Evolutionary conservation across 352 stramenopile genomes (phyloP).

Genomic region (Paralagenidium karlingii): DNA sequence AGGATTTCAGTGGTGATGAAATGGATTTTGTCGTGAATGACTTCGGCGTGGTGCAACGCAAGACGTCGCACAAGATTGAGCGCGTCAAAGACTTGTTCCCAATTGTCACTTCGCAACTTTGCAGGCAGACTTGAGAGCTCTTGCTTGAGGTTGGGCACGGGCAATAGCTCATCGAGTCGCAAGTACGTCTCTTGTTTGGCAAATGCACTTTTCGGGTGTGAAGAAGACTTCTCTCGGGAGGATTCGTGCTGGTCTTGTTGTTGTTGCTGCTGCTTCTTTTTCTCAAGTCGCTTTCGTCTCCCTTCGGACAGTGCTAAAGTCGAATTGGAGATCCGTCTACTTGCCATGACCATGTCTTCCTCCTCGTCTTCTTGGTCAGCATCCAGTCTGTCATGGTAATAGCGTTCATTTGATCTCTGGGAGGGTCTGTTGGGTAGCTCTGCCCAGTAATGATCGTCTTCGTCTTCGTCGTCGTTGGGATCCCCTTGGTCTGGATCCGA

Average conservation of each 20-base stretch:
- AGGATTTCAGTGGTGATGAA: constrained; percentile 29
- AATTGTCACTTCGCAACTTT: constrained; percentile 28
- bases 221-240: background rate
- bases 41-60: constrained; percentile 24
- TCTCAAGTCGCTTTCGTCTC: background rate
- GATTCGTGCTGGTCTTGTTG: constrained; percentile 4
- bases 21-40: constrained; percentile 36
- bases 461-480: too few species aligned
- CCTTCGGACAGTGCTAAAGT: background rate
- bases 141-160: constrained; percentile 43
- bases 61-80: constrained; percentile 44
- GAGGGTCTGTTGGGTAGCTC: too few species aligned
- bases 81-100: constrained; percentile 50
- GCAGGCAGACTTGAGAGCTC: constrained; percentile 20
- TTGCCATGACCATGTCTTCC: background rate
- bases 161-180: constrained; percentile 36
- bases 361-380: background rate
- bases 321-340: too few species aligned
- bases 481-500: background rate
- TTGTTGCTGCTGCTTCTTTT: constrained; percentile 21
- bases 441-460: too few species aligned
- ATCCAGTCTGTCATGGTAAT: background rate
- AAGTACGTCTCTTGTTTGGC: constrained; percentile 63
- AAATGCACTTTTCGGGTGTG: constrained; percentile 3
- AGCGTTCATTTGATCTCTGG: too few species aligned